Conservation (phyloP, 352 stramenopile species). For the Aphanomyces cochlioides region DNA sequence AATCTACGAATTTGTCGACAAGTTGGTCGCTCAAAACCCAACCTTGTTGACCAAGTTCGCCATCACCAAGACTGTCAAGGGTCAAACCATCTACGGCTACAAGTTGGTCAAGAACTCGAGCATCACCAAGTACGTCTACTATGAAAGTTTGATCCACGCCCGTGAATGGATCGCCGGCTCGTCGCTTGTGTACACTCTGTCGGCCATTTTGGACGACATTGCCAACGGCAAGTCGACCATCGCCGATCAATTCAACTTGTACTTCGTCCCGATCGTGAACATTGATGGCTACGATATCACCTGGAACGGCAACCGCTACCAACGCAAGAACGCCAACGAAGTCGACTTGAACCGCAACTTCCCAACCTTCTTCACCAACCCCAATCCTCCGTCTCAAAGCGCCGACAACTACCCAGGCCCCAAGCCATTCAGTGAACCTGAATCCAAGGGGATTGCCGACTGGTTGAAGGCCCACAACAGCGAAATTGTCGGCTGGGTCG, state of each 20-base stretch:
- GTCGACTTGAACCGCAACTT: constrained; percentile 16
- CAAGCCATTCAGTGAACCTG: constrained; percentile 36
- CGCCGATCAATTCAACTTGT: constrained; percentile 34
- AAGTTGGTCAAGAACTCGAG: no score
- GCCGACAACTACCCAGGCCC: constrained; percentile 31
- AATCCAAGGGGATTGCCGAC: constrained; percentile 34
- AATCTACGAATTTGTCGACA: constrained; percentile 36
- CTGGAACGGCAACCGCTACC: constrained; percentile 50
- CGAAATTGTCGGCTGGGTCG: constrained; percentile 34
- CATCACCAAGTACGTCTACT: no score
- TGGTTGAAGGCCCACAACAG: constrained; percentile 34
- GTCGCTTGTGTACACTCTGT: no score
- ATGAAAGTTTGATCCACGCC: no score
- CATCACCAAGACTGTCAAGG: constrained; percentile 33
- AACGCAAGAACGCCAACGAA: constrained; percentile 48
- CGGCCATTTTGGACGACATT: no score
- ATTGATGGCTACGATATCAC: constrained; percentile 39
- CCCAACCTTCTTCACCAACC: constrained; percentile 48
- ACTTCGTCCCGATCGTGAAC: constrained; percentile 41
- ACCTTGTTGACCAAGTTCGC: constrained; percentile 32
- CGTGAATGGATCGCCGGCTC: no score
- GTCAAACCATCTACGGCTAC: constrained; percentile 29
- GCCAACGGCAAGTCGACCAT: background rate
- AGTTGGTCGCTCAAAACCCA: constrained; percentile 22
- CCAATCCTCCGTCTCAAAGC: constrained; percentile 35